phyloP scores from a whole-genome alignment of 1,284 basidiomycete genomes.

The Ganoderma resinaceum region DNA sequence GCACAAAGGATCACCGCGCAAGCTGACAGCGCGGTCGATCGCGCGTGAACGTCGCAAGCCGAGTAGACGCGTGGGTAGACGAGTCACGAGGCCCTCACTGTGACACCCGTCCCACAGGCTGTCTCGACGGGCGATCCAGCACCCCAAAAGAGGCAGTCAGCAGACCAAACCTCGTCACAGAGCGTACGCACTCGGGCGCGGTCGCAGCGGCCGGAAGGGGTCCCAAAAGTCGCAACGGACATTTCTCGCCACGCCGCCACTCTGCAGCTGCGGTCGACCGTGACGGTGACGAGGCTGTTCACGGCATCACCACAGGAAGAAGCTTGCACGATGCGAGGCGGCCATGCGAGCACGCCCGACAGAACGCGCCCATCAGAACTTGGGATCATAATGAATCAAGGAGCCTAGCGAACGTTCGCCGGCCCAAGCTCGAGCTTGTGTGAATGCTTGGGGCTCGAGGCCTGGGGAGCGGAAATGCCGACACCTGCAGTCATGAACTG shows the following conservation, averaged over 20 bases:
- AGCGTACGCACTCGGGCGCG: not conserved
- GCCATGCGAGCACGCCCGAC: not conserved
- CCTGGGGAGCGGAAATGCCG: not conserved
- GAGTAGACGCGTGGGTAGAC: not conserved
- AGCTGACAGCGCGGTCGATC: not conserved
- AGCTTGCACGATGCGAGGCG: not conserved
- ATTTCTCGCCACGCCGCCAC: not conserved
- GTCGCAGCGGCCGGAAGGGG: not conserved
- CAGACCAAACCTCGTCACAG: not conserved
- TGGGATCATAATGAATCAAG: not conserved
- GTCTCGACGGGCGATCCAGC: not conserved
- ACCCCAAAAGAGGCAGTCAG: slow-evolving; percentile 5
- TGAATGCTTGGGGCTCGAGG: not conserved
- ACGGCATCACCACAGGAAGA: not conserved
- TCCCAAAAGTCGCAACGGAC: not conserved
- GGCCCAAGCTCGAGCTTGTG: not conserved
- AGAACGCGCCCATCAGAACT: not conserved
- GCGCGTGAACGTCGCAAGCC: not conserved
- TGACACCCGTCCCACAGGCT: not conserved
- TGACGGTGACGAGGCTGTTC: not conserved
- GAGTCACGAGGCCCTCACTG: not conserved
- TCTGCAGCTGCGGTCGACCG: too few relatives aligned
- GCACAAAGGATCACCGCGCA: too few relatives aligned
- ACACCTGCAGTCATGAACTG: not conserved
- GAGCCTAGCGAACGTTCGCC: not conserved